Percentiles rank a stretch among this genome's conserved stretches.
These are phyloP conservation scores for Saraca asoca DNA, from an alignment of 331 rosid genomes.

Conservation along the genomic window DNA sequence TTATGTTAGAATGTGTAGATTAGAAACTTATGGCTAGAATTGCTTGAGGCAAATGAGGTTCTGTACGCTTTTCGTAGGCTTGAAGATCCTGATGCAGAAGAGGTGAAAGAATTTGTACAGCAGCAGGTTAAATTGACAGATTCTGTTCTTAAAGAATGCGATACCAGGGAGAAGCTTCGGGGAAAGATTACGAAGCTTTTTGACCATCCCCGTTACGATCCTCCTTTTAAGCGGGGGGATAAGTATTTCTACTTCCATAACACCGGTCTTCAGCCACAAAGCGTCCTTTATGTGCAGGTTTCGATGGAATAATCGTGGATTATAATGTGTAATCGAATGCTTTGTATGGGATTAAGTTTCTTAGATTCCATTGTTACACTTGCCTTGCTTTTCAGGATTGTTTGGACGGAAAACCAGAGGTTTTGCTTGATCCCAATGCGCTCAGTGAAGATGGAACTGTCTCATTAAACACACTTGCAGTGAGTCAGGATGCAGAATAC, in stretches of 20 bases:
- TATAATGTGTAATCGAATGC: not conserved
- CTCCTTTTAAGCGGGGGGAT: constrained; percentile 65
- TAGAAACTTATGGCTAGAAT: not conserved
- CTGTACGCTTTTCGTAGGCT: constrained; percentile 51
- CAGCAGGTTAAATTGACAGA: constrained; percentile 74
- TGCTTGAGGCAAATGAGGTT: constrained; percentile 38
- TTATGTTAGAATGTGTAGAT: constrained; percentile 1
- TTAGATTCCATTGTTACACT: not conserved
- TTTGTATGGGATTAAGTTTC: constrained; percentile 10
- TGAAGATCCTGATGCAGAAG: constrained; percentile 91
- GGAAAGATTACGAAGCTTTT: constrained; percentile 70
- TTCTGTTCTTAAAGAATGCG: constrained; percentile 69
- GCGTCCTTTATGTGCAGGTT: constrained; percentile 81
- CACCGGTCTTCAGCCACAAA: constrained; percentile 86
- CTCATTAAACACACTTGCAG: constrained; percentile 55
- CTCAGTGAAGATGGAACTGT: constrained; percentile 91
- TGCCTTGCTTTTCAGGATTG: constrained; percentile 54
- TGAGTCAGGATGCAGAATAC: constrained; percentile 78
- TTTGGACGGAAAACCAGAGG: constrained; percentile 81
- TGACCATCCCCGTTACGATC: constrained; percentile 82
- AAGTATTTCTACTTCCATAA: constrained; percentile 83
- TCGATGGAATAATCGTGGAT: constrained; percentile 29
- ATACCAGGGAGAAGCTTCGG: constrained; percentile 62
- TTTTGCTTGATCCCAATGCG: constrained; percentile 80
- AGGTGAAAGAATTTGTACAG: constrained; percentile 77